Evolutionary conservation across 176 grass and related monocot genomes (phyloP), one percentile per base, ranked within the genome.

Genomic region (Rhipidocladum racemiflorum): DNA sequence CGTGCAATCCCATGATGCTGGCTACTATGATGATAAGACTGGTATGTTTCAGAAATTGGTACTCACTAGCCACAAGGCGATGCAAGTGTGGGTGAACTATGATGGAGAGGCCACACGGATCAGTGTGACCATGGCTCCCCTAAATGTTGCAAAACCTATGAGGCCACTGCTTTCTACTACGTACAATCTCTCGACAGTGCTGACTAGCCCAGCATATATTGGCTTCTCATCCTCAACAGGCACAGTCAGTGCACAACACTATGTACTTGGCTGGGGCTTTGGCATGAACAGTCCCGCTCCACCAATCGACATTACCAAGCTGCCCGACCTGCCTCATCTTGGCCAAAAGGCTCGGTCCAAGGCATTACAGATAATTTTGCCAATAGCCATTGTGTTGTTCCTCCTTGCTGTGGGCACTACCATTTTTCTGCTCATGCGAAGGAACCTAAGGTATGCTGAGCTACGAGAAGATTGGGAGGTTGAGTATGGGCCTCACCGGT

Each of bases 51-150:
- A 69, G 10, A 49, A 68, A 4, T 23, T 89, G 4, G 51, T 40
- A 27, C 87, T 89, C 5, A 9, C 20, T 38, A 40, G 51, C 3
- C 38, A 29, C 10, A 13, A 85, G 2, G 24, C 29, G 1, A 85
- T 85, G 49, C 82, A 85, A 64, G 88, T 77, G 20, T 89, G 83
- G 88, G 55, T 89, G 15, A 72, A 85, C 9, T 89, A 81, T 2
- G 30, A 70, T 38, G 44, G 64, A 23, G 13, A 57, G 1, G 3
- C 17, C 20, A 81, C 59, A 71, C 30, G n/a, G 13, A 73, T 82
- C 17, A 72, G 59, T 23, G 72, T 85, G 36, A 89, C 78, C 25
- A 55, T 88, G 17, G 80, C 67, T 45, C 59, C 4, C 17, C 17
- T 78, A 0, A 15, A 35, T 5, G 32, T 38, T 20, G 40, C 9